Conservation (phyloP, 305 asterid species). For the Ajuga reptans region DNA sequence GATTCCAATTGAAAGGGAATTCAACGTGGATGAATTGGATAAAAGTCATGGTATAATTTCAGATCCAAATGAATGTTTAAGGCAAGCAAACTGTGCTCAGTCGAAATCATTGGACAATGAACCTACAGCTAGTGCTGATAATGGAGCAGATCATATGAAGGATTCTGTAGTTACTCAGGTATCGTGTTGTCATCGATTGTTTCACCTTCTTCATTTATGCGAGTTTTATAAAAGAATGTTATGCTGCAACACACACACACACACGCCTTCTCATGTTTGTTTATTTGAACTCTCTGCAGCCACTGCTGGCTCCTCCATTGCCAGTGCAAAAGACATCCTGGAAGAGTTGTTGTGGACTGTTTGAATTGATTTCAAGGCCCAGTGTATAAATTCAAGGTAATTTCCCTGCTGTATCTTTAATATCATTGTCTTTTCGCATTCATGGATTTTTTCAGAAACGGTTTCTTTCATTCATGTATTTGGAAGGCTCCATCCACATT, state of each 20-base stretch:
- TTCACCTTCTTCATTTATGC: neutral
- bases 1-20: slow-evolving; percentile 19
- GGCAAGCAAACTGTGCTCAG: slow-evolving; percentile 25
- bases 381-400: slow-evolving; percentile 35
- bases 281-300: slow-evolving; percentile 34
- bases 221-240: neutral
- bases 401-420: slow-evolving; percentile 3
- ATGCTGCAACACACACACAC: neutral
- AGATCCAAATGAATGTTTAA: slow-evolving; percentile 21
- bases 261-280: neutral
- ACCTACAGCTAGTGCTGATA: slow-evolving; percentile 22
- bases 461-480: neutral
- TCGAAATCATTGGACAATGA: slow-evolving; percentile 20
- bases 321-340: slow-evolving; percentile 52
- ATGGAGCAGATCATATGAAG: slow-evolving; percentile 26
- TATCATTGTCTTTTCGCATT: neutral
- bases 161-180: slow-evolving; percentile 37
- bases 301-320: slow-evolving; percentile 29
- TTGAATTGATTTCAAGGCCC: slow-evolving; percentile 52
- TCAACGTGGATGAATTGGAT: slow-evolving; percentile 20
- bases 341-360: slow-evolving; percentile 83
- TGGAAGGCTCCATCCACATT: neutral
- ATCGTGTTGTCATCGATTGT: neutral
- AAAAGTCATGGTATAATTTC: slow-evolving; percentile 15
- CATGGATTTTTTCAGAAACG: neutral